Base-by-base conservation (phyloP, 169 alveolate genomes). In the Plasmodium yoelii region DNA sequence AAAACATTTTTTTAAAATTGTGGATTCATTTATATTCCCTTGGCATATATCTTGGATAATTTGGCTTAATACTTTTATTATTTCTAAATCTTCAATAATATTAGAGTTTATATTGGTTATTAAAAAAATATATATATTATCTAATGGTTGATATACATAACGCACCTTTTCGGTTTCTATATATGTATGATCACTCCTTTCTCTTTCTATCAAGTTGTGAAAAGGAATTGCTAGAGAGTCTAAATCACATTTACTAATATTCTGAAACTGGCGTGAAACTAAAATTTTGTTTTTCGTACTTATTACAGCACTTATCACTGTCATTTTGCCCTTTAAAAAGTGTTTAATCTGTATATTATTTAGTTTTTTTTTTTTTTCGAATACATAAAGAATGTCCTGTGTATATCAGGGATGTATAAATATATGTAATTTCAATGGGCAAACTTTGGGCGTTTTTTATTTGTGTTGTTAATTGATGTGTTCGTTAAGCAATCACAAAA, bases 41-140 rank as follows among this genome's bases (percentile, higher is more conserved):
- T 94, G 91, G 59, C 90, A 53, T 47, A 84, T 46, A 57, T 92
- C 96, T 92, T 94, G 96, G 10, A 92, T 92, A 26, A 94, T 90
- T 47, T 94, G 95, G 34, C 93, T 92, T 18, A 94, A 88, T 39
- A 94, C 91, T 65, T 94, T 92, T 49, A 94, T 93, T 51, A 94
- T 91, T 51, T 87, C 93, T 44, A 94, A 57, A 68, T 94, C 96
- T 68, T 92, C 94, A 13, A 94, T 89, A 15, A 94, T 91, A 77
- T 94, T 94, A 10, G 96, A 94, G 34, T 94, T 94, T 24, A 92
- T 87, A n/a, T 94, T 73, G 3, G 96, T 94, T 92, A 94, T 94
- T 55, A 94, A 90, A 88, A 94, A 94, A 24, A 94, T 94, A 73
- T 94, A 94, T 53, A 72, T 91, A 18, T 87, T 92, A 88, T 94